Evolutionary conservation across 1,139 yeast species (phyloP).

Genomic region (Candida labiduridarum): DNA sequence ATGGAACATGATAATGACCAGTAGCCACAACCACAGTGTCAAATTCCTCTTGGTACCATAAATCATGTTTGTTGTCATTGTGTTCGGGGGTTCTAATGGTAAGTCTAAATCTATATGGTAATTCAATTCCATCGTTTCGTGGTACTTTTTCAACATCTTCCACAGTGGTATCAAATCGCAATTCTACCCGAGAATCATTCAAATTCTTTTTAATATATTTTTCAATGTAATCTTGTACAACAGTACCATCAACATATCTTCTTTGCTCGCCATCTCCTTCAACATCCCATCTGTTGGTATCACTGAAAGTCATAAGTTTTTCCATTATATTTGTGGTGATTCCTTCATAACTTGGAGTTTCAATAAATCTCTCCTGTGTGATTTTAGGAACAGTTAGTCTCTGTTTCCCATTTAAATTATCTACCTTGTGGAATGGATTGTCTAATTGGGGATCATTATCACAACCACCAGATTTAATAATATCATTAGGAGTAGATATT

Average conservation of each 20-base stretch:
- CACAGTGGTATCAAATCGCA: slow-evolving; percentile 36
- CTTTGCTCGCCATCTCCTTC: slow-evolving; percentile 27
- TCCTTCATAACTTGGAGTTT: slow-evolving; percentile 42
- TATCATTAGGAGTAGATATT: slow-evolving; percentile 25
- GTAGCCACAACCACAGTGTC: slow-evolving; percentile 31
- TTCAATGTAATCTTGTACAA: slow-evolving; percentile 36
- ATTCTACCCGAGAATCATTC: slow-evolving; percentile 20
- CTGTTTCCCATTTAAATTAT: background rate
- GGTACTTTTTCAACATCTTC: slow-evolving; percentile 36
- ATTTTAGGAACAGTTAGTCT: slow-evolving; percentile 13
- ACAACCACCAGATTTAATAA: slow-evolving; percentile 26
- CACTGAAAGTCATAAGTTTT: slow-evolving; percentile 48
- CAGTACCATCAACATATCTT: slow-evolving; percentile 29
- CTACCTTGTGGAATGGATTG: slow-evolving; percentile 26
- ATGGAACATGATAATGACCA: slow-evolving; percentile 40
- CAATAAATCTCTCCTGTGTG: slow-evolving; percentile 27
- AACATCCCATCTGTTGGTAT: slow-evolving; percentile 32
- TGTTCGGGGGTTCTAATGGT: slow-evolving; percentile 32
- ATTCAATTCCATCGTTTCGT: slow-evolving; percentile 12
- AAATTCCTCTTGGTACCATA: slow-evolving; percentile 25
- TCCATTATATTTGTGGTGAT: slow-evolving; percentile 46
- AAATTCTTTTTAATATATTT: slow-evolving; percentile 31
- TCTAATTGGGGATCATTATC: slow-evolving; percentile 32
- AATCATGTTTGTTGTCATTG: slow-evolving; percentile 23
- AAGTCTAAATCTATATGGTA: slow-evolving; percentile 30